A percentile compares a stretch with the other conserved stretches of the same genome.
Conservation (phyloP, 1,284 basidiomycete species). For the Pseudozyma thailandica region DNA sequence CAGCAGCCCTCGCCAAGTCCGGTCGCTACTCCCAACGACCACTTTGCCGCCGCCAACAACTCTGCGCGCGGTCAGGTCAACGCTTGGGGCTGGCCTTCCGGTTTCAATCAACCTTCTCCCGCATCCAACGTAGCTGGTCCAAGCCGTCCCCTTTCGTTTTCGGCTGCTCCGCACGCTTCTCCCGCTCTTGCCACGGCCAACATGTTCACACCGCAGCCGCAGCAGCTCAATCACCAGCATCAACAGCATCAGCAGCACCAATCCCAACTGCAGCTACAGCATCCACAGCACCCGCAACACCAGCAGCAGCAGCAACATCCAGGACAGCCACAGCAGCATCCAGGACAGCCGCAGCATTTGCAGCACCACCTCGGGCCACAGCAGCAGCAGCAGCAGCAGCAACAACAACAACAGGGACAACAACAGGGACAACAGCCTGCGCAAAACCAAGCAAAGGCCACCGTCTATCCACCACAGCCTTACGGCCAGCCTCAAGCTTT, state of each 20-base stretch:
- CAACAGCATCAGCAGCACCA: conserved; percentile 28
- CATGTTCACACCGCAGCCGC: conserved; percentile 37
- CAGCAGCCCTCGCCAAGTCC: conserved; percentile 30
- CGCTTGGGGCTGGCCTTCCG: conserved; percentile 55
- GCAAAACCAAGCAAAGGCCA: conserved; percentile 23
- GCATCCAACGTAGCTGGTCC: conserved; percentile 25
- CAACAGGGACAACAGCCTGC: conserved; percentile 21
- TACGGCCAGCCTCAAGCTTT: conserved; percentile 47
- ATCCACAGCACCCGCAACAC: conserved; percentile 15
- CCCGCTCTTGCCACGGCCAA: conserved; percentile 27
- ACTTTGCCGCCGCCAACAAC: conserved; percentile 14
- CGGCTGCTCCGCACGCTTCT: conserved; percentile 23
- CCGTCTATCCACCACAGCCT: conserved; percentile 53
- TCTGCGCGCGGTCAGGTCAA: conserved; percentile 40
- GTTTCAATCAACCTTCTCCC: conserved; percentile 43
- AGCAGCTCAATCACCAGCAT: conserved; percentile 35
- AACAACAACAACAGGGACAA: conserved; percentile 25
- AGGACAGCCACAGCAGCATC: conserved; percentile 13
- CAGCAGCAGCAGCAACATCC: conserved; percentile 27
- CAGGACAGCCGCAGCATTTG: conserved; percentile 23
- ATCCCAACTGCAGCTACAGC: conserved; percentile 26
- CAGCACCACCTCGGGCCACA: conserved; percentile 22
- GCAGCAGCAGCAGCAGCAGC: conserved; percentile 32
- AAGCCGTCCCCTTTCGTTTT: conserved; percentile 20
- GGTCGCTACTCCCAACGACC: conserved; percentile 22